Conservation (phyloP, 768 basidiomycete genomes). For the Psilocybe azurescens region DNA sequence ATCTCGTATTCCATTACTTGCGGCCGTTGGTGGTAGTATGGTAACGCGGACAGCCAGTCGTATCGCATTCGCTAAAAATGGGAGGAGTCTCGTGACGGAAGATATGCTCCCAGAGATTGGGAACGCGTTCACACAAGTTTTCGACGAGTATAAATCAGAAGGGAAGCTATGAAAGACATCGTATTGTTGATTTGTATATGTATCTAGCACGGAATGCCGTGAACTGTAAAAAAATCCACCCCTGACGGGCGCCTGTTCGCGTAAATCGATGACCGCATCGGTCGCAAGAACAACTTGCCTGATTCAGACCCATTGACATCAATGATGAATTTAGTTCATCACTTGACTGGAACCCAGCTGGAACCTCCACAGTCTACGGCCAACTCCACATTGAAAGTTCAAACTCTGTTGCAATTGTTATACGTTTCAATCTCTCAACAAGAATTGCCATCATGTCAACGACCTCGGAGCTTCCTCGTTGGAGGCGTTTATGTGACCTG, state of each 20-base stretch:
- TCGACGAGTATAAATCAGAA: constrained; percentile 46
- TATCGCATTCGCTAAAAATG: constrained; percentile 74
- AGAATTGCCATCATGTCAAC: background rate
- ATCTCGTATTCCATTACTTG: constrained; percentile 79
- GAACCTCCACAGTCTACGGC: background rate
- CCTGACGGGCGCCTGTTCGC: background rate
- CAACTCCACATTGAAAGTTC: background rate
- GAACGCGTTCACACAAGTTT: constrained; percentile 73
- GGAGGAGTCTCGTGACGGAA: constrained; percentile 81
- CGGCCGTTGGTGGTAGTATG: constrained; percentile 86
- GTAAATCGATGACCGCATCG: background rate
- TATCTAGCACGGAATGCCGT: background rate
- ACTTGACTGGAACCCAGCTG: background rate
- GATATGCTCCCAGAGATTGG: constrained; percentile 76
- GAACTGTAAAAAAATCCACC: background rate
- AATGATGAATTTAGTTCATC: background rate
- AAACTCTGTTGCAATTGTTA: background rate
- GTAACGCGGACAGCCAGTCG: constrained; percentile 87
- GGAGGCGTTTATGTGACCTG: constrained; percentile 56
- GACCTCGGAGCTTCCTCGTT: constrained; percentile 27
- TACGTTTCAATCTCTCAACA: background rate
- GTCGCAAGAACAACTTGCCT: background rate
- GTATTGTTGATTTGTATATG: background rate
- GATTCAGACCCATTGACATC: background rate
- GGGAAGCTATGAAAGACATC: constrained; percentile 9